Evolutionary conservation across 2,329 filamentous ascomycete genomes (phyloP).

Genomic region (Chrysoporthe puriensis): DNA sequence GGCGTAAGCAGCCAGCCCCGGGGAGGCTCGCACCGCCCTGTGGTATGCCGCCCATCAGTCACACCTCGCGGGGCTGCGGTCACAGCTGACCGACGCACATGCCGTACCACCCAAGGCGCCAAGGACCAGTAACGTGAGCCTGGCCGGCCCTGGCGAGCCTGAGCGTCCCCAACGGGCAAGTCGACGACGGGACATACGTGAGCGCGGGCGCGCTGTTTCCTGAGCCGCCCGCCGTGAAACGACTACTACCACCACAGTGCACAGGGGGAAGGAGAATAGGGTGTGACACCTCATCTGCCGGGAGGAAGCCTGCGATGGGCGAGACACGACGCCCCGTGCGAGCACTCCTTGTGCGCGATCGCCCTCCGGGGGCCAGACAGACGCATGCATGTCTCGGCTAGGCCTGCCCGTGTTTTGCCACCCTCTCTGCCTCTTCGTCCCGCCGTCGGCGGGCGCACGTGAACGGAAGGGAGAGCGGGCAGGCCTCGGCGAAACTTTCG

Average conservation of each 20-base stretch:
- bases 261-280: background rate
- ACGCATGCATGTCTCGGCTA: constrained; percentile 30
- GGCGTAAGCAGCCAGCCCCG: background rate
- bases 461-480: background rate
- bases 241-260: background rate
- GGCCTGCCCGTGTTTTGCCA: constrained; percentile 21
- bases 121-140: constrained; percentile 14
- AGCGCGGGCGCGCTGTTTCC: background rate
- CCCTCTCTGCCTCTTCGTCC: constrained; percentile 3
- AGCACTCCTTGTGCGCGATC: constrained; percentile 28
- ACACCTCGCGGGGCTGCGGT: constrained; percentile 15
- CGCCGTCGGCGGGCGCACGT: background rate
- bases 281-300: constrained; percentile 19
- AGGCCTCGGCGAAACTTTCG: constrained; percentile 4
- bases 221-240: constrained; percentile 18
- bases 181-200: background rate
- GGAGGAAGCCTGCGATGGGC: constrained; percentile 17
- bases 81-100: constrained; percentile 10
- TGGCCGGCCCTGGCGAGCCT: too few relatives aligned
- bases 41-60: constrained; percentile 15
- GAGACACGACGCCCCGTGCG: constrained; percentile 25
- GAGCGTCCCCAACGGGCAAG: constrained; percentile 15
- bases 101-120: background rate
- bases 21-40: background rate
- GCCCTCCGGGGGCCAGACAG: constrained; percentile 10